Percentiles rank a stretch among this genome's conserved stretches.
Evolutionary conservation across 768 basidiomycete species (phyloP).

Genomic region (Leccinum disarticulatum): DNA sequence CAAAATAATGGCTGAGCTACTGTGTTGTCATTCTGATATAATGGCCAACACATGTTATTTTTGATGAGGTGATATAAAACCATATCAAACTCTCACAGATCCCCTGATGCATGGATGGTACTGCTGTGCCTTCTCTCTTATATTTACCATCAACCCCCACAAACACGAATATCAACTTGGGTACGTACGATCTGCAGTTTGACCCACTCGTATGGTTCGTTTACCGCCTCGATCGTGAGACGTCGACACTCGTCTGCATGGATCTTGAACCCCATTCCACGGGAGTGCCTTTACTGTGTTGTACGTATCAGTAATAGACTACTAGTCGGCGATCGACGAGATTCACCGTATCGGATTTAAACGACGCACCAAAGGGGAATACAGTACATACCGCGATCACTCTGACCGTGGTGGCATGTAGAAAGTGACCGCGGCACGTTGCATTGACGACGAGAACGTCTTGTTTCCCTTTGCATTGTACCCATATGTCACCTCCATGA

Average conservation of each 20-base stretch:
- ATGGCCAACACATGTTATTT: no score
- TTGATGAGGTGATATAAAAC: no score
- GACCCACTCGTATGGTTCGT: not conserved
- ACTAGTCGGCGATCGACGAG: not conserved
- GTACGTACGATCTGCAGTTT: not conserved
- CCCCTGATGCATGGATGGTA: no score
- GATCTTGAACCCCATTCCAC: not conserved
- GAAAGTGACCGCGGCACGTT: not conserved
- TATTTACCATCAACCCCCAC: not conserved
- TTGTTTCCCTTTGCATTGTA: not conserved
- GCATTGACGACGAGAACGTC: conserved; percentile 8
- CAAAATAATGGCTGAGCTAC: no score
- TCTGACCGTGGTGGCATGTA: not conserved
- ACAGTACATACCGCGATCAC: conserved; percentile 2
- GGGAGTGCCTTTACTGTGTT: not conserved
- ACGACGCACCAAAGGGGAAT: conserved; percentile 18
- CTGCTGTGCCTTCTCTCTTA: not conserved
- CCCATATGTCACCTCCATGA: not conserved
- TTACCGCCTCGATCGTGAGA: not conserved
- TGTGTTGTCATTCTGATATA: no score
- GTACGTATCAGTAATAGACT: not conserved
- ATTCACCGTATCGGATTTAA: not conserved
- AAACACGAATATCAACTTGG: not conserved
- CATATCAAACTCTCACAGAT: no score
- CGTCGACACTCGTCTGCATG: not conserved